Evolutionary conservation across 768 basidiomycete species (phyloP), one percentile per base, ranked within the genome.

Genomic region (Hericium alpestre): DNA sequence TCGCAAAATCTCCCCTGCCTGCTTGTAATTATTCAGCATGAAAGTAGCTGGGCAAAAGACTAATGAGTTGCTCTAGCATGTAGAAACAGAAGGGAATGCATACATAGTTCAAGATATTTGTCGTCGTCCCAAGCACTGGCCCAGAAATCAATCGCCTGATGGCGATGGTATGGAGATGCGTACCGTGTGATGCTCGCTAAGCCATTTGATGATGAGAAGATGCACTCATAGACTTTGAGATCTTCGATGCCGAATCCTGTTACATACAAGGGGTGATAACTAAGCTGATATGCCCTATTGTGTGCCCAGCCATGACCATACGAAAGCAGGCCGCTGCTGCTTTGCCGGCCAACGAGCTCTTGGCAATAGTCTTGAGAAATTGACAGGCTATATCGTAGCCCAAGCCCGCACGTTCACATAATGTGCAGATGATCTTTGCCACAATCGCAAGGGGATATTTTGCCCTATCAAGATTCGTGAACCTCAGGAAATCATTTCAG

Each of bases 381-480:
- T 25, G 32, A 32, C 54, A 55, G 11, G 20, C 46, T 12, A 55
- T 55, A n/a, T 55, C 41, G 40, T 55, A 55, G 18, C 41, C 41
- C 4, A 55, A 8, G 16, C 43, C 54, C 15, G 20, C 12, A 4
- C 13, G 20, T 12, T 16, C 25, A 8, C 23, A 16, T 8, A 27
- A 47, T 12, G 47, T 38, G 8, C 32, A 10, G 12, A 55, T 39
- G 10, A 23, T 32, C 41, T 32, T 12, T 25, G 10, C 12, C 32
- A 55, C 46, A 43, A 55, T 55, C 2, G 54, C 54, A 4, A 55
- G 54, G n/a, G 43, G 43, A 22, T 55, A 55, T 25, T 55, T 55
- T 13, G 54, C 54, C 9, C 54, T 55, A 6, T 23, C 23, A 23
- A 23, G 23, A 23, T 4, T 23, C 23, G 23, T 23, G 23, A 23